phyloP scores from a whole-genome alignment of 2,329 filamentous ascomycete genomes.

The Aureobasidium sp. region DNA sequence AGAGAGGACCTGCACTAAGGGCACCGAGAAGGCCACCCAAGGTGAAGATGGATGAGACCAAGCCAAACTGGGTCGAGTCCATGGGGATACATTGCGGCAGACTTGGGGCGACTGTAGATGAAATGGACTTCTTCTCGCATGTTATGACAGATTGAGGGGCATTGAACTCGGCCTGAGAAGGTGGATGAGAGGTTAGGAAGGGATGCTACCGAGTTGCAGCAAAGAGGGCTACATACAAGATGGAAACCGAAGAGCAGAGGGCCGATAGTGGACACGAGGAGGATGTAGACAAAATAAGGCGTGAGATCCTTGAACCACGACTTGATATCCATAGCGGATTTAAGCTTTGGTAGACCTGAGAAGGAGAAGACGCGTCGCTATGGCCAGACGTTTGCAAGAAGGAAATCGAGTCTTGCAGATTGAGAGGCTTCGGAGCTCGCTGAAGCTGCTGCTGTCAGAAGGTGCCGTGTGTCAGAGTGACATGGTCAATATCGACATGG shows the following conservation, averaged over 20 bases:
- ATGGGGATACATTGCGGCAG: conserved; percentile 80
- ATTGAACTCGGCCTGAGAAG: conserved; percentile 74
- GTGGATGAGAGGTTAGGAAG: neutral
- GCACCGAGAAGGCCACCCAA: conserved; percentile 81
- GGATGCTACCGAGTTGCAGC: neutral
- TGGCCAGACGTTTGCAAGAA: neutral
- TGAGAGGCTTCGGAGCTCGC: neutral
- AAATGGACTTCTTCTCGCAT: conserved; percentile 57
- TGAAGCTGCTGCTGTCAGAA: neutral
- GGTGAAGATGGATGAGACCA: conserved; percentile 85
- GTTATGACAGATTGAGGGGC: conserved; percentile 90
- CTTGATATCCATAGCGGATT: conserved; percentile 26
- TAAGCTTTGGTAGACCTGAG: neutral
- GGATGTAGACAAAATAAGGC: conserved; percentile 66
- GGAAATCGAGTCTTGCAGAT: neutral
- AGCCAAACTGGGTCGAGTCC: conserved; percentile 70
- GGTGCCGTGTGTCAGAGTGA: neutral
- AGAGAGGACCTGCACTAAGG: conserved; percentile 67
- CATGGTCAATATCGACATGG: neutral
- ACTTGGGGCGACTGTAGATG: neutral
- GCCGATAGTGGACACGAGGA: conserved; percentile 70
- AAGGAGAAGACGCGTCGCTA: neutral
- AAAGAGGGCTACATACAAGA: conserved; percentile 49
- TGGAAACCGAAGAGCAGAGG: conserved; percentile 94
- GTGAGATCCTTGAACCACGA: conserved; percentile 48